phyloP scores from a whole-genome alignment of 305 asterid genomes.

The Stenogyne calaminthoides region DNA sequence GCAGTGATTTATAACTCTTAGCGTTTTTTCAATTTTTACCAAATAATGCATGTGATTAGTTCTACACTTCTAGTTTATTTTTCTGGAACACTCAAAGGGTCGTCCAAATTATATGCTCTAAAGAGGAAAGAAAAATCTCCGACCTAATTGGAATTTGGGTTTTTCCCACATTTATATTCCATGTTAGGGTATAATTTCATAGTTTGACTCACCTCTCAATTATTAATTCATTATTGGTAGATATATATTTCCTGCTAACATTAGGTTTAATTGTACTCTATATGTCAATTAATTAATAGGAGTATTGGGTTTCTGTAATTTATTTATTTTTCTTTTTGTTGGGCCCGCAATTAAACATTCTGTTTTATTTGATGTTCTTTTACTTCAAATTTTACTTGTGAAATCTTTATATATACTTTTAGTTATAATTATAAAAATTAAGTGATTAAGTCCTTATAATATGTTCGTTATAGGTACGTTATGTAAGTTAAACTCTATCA shows the following conservation, averaged over 20 bases:
- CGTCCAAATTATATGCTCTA: not conserved
- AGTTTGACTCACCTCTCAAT: not conserved
- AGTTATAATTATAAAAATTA: no score
- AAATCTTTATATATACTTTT: no score
- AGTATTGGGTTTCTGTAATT: no score
- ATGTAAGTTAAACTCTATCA: no score
- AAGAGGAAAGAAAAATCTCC: not conserved
- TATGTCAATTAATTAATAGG: no score
- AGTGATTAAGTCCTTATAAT: no score
- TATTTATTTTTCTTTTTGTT: no score
- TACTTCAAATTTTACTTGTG: not conserved
- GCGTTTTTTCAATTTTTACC: not conserved
- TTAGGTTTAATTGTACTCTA: not conserved
- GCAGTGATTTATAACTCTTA: no score
- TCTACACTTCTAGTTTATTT: not conserved
- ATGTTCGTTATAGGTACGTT: no score
- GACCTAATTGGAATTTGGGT: not conserved
- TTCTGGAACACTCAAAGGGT: not conserved
- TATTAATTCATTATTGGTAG: not conserved
- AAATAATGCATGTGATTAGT: not conserved
- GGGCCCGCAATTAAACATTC: not conserved
- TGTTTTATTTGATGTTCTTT: not conserved
- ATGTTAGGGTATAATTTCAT: not conserved
- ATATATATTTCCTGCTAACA: not conserved
- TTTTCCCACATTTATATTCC: constrained; percentile 21